Conservation (phyloP, 176 grass and related monocot species). For the Stipa capillata region DNA sequence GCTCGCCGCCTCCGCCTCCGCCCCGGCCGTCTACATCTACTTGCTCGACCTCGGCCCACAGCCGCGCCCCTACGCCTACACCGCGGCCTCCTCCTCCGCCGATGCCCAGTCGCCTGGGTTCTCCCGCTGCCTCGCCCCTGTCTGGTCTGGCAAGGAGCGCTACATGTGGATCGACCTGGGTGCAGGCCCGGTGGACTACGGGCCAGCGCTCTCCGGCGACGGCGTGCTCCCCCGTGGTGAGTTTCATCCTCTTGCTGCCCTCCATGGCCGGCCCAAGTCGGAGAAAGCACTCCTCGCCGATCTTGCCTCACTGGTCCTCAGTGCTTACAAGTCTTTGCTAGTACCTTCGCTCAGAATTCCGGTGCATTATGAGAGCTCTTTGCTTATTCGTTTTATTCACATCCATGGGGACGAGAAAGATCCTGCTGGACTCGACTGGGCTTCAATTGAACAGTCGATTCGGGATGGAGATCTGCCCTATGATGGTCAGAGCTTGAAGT, state of each 20-base stretch:
- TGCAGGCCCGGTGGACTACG: constrained; percentile 79
- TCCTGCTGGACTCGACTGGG: constrained; percentile 57
- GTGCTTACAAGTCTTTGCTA: constrained; percentile 66
- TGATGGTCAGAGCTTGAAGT: constrained; percentile 47
- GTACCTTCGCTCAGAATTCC: constrained; percentile 86
- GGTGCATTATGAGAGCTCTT: constrained; percentile 61
- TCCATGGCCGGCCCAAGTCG: constrained; percentile 73
- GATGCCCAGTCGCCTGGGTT: constrained; percentile 45
- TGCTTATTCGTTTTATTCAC: constrained; percentile 81
- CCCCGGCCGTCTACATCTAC: constrained; percentile 80
- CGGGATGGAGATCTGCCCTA: constrained; percentile 51
- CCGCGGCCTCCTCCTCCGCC: constrained; percentile 27
- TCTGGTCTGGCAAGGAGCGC: constrained; percentile 84
- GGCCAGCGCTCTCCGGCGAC: constrained; percentile 81
- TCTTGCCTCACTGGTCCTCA: constrained; percentile 61
- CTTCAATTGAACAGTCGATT: constrained; percentile 58
- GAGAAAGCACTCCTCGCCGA: constrained; percentile 61
- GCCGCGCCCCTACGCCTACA: constrained; percentile 70
- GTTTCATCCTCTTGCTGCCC: constrained; percentile 76
- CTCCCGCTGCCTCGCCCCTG: constrained; percentile 66
- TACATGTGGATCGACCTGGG: constrained; percentile 93
- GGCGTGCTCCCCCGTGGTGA: constrained; percentile 89
- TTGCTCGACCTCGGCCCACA: constrained; percentile 67
- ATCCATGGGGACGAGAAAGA: constrained; percentile 67
- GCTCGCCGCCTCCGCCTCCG: constrained; percentile 25